Evolutionary conservation across 176 grass and related monocot species (phyloP).

Genomic region (Themeda triandra): DNA sequence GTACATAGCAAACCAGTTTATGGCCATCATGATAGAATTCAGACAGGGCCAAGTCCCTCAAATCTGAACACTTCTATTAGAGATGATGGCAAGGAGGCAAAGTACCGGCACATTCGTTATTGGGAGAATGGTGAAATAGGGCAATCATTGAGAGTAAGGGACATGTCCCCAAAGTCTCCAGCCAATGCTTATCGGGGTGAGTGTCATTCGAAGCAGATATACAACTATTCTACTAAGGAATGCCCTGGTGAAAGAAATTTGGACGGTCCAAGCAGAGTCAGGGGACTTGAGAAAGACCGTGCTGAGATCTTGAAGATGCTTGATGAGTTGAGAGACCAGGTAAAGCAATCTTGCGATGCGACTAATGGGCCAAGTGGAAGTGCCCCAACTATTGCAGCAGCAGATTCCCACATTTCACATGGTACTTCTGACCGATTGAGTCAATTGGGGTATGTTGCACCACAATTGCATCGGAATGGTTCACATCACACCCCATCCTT

Average conservation of each 20-base stretch:
- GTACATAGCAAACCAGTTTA: constrained; percentile 23
- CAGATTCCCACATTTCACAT: constrained; percentile 37
- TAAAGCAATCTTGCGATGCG: constrained; percentile 66
- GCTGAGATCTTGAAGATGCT: constrained; percentile 76
- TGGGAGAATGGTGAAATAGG: constrained; percentile 33
- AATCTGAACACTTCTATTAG: constrained; percentile 15
- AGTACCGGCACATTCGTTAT: constrained; percentile 52
- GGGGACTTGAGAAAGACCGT: constrained; percentile 73
- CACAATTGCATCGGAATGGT: constrained; percentile 42
- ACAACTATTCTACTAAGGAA: constrained; percentile 36
- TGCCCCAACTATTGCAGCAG: constrained; percentile 24
- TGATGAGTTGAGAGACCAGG: constrained; percentile 89
- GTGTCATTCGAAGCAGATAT: constrained; percentile 19
- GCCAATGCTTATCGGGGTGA: constrained; percentile 28
- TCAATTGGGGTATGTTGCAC: constrained; percentile 35
- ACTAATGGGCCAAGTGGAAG: constrained; percentile 35
- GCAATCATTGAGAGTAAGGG: constrained; percentile 29
- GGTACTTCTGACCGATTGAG: constrained; percentile 30
- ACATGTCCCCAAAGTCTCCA: constrained; percentile 18
- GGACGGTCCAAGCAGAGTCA: constrained; percentile 68
- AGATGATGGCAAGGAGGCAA: constrained; percentile 32
- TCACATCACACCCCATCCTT: constrained; percentile 27
- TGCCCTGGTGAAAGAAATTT: constrained; percentile 4
- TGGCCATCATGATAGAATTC: constrained; percentile 23
- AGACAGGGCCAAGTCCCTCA: constrained; percentile 29